These are phyloP conservation scores for Cyclotella atomus DNA, from an alignment of 108 stramenopile species.

Conservation along the genomic window DNA sequence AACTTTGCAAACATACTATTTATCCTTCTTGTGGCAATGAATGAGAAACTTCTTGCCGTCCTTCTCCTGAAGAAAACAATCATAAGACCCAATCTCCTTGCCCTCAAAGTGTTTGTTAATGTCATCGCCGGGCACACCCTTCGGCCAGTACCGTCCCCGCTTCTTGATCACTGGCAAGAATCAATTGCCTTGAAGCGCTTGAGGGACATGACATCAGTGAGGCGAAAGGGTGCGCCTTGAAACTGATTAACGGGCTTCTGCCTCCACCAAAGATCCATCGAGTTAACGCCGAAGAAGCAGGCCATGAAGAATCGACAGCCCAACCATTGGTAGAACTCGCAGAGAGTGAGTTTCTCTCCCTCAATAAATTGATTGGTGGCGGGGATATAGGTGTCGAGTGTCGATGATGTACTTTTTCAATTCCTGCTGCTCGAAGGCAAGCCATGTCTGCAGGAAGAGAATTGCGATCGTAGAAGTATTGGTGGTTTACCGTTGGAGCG, in stretches of 20 bases:
- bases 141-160: slow-evolving; percentile 12
- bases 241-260: not conserved
- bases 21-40: slow-evolving; percentile 5
- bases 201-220: slow-evolving; percentile 11
- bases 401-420: too few relatives aligned
- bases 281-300: slow-evolving; percentile 5
- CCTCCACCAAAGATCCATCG: not conserved
- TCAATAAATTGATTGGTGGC: too few relatives aligned
- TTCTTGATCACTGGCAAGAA: not conserved
- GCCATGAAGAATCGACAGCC: slow-evolving; percentile 18
- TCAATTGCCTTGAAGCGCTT: not conserved
- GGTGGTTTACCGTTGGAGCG: too few relatives aligned
- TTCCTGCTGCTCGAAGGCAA: too few relatives aligned
- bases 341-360: too few relatives aligned
- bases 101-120: not conserved
- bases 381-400: too few relatives aligned
- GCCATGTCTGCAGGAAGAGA: too few relatives aligned
- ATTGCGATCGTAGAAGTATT: too few relatives aligned
- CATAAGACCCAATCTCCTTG: not conserved
- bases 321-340: too few relatives aligned
- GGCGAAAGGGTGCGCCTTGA: slow-evolving; percentile 15
- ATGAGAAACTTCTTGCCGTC: not conserved
- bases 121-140: slow-evolving; percentile 11
- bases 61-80: not conserved
- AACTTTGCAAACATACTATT: not conserved